These are phyloP conservation scores for Candida gorgasii DNA, from an alignment of 805 yeast genomes.

Conservation along the genomic window DNA sequence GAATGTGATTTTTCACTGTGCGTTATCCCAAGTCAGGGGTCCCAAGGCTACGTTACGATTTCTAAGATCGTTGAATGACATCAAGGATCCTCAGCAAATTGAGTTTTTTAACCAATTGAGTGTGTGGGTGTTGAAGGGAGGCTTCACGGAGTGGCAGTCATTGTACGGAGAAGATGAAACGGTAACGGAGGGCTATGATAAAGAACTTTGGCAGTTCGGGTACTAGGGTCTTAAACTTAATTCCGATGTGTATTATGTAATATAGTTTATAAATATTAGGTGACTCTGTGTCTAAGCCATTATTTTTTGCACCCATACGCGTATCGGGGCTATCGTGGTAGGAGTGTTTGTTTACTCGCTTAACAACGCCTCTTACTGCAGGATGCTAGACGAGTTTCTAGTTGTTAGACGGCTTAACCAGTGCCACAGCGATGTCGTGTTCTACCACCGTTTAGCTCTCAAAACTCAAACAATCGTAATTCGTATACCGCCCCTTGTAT, in stretches of 20 bases:
- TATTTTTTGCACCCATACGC: background rate
- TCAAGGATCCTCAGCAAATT: slow-evolving; percentile 23
- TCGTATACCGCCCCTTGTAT: background rate
- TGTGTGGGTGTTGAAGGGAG: slow-evolving; percentile 78
- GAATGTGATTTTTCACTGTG: slow-evolving; percentile 85
- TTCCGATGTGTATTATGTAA: too few species aligned
- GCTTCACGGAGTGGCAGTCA: slow-evolving; percentile 83
- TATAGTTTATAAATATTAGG: too few species aligned
- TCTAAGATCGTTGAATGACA: slow-evolving; percentile 43
- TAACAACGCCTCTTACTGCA: too few species aligned
- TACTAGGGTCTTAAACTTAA: too few species aligned
- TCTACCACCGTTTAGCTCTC: too few species aligned
- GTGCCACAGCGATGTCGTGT: too few species aligned
- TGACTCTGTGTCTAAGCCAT: background rate
- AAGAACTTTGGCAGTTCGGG: slow-evolving; percentile 33
- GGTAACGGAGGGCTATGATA: slow-evolving; percentile 55
- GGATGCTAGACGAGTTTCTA: too few species aligned
- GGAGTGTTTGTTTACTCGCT: background rate
- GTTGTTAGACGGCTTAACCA: too few species aligned
- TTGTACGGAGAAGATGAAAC: slow-evolving; percentile 63
- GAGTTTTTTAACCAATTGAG: slow-evolving; percentile 37
- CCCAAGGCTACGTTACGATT: slow-evolving; percentile 79
- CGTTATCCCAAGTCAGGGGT: slow-evolving; percentile 87
- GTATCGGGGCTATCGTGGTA: background rate
- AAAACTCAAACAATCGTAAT: background rate